These are phyloP conservation scores for Mycena indigotica DNA, from an alignment of 768 basidiomycete species.

Conservation along the genomic window DNA sequence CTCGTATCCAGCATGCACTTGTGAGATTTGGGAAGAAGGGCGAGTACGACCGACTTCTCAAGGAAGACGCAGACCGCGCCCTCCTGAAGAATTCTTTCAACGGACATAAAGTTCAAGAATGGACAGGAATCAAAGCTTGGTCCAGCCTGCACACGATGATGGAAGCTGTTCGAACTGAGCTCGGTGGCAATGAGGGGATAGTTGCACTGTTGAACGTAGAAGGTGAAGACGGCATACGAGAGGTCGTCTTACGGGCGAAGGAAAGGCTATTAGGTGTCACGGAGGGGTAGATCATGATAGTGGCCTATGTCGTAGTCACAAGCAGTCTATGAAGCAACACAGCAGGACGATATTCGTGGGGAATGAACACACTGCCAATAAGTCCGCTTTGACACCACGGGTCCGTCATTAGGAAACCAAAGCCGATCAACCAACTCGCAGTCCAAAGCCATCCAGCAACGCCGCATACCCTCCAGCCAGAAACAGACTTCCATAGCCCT, in stretches of 20 bases:
- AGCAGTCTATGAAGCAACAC: slow-evolving; percentile 7
- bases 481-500: slow-evolving; percentile 42
- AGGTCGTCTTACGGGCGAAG: slow-evolving; percentile 40
- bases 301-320: not conserved
- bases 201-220: slow-evolving; percentile 38
- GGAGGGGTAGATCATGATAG: not conserved
- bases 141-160: slow-evolving; percentile 52
- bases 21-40: slow-evolving; percentile 52
- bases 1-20: slow-evolving; percentile 48
- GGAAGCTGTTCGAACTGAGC: slow-evolving; percentile 47
- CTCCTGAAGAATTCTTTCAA: slow-evolving; percentile 49
- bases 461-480: slow-evolving; percentile 52
- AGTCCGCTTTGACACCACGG: slow-evolving; percentile 50
- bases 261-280: slow-evolving; percentile 30
- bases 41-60: slow-evolving; percentile 43
- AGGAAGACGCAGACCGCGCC: slow-evolving; percentile 30
- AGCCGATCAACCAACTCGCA: slow-evolving; percentile 45
- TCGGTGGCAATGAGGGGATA: slow-evolving; percentile 52
- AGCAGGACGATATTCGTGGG: slow-evolving; percentile 37
- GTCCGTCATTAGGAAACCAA: slow-evolving; percentile 53
- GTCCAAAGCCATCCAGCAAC: slow-evolving; percentile 56
- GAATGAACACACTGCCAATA: slow-evolving; percentile 41
- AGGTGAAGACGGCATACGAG: slow-evolving; percentile 41
- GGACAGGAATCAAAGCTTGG: slow-evolving; percentile 51
- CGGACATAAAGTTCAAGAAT: slow-evolving; percentile 54